Evolutionary conservation across 257 asterid genomes (phyloP).

Genomic region (Leonotis leonurus): DNA sequence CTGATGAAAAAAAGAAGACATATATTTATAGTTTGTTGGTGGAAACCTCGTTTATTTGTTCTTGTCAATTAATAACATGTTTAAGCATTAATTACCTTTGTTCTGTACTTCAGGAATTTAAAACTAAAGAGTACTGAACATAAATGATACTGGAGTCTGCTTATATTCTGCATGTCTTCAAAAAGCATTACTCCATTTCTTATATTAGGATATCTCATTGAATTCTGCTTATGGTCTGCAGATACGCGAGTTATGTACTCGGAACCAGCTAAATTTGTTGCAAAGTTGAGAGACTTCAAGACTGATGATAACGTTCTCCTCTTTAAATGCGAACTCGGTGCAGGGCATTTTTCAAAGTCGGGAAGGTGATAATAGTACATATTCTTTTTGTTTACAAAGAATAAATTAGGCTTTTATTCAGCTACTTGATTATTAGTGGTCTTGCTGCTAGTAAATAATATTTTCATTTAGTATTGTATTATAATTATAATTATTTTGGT

Average conservation of each 20-base stretch:
- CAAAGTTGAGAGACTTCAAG: conserved; percentile 84
- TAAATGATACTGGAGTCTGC: background rate
- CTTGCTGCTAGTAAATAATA: too few species aligned
- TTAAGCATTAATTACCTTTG: background rate
- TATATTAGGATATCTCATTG: too few species aligned
- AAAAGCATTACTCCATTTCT: too few species aligned
- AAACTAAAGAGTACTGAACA: background rate
- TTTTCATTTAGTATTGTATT: background rate
- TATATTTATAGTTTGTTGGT: background rate
- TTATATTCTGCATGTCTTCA: background rate
- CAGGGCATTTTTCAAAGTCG: conserved; percentile 93
- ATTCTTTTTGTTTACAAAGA: too few species aligned
- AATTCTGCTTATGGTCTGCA: conserved; percentile 21
- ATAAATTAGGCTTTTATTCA: too few species aligned
- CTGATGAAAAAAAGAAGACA: background rate
- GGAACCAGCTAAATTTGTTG: conserved; percentile 91
- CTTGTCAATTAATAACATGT: background rate
- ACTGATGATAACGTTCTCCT: conserved; percentile 63
- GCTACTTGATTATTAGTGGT: too few species aligned
- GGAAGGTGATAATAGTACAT: conserved; percentile 21
- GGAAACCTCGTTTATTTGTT: background rate
- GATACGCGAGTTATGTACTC: conserved; percentile 87
- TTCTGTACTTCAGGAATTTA: background rate
- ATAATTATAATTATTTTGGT: background rate
- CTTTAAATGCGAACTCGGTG: conserved; percentile 87